Base-by-base conservation (phyloP, 2,329 filamentous ascomycete genomes). In the Dryadomyces quercus-mongolicae region DNA sequence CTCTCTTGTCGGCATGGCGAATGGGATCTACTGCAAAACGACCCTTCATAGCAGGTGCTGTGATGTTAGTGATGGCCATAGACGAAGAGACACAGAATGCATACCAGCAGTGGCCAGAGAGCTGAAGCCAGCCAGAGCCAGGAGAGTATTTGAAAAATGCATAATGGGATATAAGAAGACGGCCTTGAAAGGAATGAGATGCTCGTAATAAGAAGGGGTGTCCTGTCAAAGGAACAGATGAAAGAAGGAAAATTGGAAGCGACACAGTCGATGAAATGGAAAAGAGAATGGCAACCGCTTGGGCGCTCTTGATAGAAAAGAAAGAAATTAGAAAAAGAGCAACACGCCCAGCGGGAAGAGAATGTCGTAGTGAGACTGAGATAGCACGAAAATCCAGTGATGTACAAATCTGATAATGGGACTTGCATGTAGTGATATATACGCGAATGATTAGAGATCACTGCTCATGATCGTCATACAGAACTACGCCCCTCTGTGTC, bases 21-120 rank as follows among this genome's bases (percentile, higher is more conserved):
- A 60, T 56, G 25, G 56, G 56, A 16, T 58, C 57, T 49, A 60
- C 36, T 25, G n/a, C 18, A 18, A 3, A 16, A 47, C 3, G 16
- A 2, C 10, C 21, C 21, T 21, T 6, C 15, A 25, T n/a, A 3
- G 21, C 6, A n/a, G 36, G 15, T 47, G 13, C 25, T 42, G 3
- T 55, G 45, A 48, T 60, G 59, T 58, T 5, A 52, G 50, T 55
- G 8, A 21, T 12, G 16, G 46, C 20, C 15, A 40, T 21, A 6
- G 43, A n/a, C 5, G 22, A 1, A 1, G 21, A 36, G 2, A 34
- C 5, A 10, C 22, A 12, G n/a, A n/a, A 15, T 13, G 55, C 63
- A 47, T 58, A 67, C 64, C 65, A 52, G 63, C 62, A 52, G 58
- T 56, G 25, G 56, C 65, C 21, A 67, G 45, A 20, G 62, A 65